Evolutionary conservation across 1,284 basidiomycete genomes (phyloP).

Genomic region (Pulveroboletus ridleyi): DNA sequence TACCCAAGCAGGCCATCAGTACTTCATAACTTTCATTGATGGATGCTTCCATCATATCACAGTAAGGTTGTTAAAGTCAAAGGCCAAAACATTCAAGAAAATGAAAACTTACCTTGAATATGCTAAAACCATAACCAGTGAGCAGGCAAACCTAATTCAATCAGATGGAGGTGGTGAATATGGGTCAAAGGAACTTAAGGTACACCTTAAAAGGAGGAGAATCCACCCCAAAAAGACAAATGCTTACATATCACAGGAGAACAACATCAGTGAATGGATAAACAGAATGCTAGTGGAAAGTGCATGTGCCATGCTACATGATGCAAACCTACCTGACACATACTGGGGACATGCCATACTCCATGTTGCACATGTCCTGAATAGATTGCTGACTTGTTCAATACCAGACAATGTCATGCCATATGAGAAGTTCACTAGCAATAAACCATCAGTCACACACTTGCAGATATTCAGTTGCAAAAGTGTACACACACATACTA

Average conservation of each 20-base stretch:
- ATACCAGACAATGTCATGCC: neutral
- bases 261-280: neutral
- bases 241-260: neutral
- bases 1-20: neutral
- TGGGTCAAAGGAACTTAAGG: neutral
- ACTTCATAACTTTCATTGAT: neutral
- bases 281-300: neutral
- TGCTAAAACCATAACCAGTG: neutral
- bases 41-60: neutral
- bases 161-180: neutral
- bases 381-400: neutral
- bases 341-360: neutral
- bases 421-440: neutral
- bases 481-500: neutral
- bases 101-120: neutral
- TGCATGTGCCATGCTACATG: neutral
- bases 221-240: neutral
- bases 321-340: neutral
- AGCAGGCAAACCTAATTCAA: neutral
- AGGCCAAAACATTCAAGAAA: neutral
- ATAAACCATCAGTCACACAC: neutral
- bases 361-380: neutral
- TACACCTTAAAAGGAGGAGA: neutral
- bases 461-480: neutral
- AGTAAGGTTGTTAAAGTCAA: neutral